Evolutionary conservation across 2,329 filamentous ascomycete genomes (phyloP), one percentile per base, ranked within the genome.

Genomic region (Colletotrichum graminicola): DNA sequence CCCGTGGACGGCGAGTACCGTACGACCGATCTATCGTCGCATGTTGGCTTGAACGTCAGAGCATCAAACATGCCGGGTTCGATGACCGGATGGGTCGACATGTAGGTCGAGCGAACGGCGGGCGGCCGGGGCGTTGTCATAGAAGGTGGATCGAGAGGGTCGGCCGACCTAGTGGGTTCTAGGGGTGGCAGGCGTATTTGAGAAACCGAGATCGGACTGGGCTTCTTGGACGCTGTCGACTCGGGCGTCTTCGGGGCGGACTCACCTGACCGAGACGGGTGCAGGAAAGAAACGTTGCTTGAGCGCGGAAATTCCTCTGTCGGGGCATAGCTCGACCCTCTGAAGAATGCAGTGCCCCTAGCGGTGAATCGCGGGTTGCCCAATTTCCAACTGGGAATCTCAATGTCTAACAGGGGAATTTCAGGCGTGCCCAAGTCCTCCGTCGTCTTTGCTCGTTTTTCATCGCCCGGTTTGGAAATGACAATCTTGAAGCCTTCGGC

Each of bases 351-450:
- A 3, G 92, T 94, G 14, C 94, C 94, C 75, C 88, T 88, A 64
- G 89, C 83, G 74, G 92, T 95, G 80, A 97, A 97, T 70, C 90
- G 89, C 23, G 94, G 94, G 1, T 92, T 93, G 16, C 94, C 95
- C 68, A 98, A 84, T 74, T 91, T 91, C 86, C 95, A 97, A 67
- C 93, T 92, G 45, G 95, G 94, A 62, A 97, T 97, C 29, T 90
- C 86, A 54, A 95, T 88, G 75, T 94, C 89, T 62, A 97, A 84
- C 45, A 90, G 82, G 16, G 89, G 90, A 49, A 84, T 80, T 51
- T 79, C 77, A 23, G 80, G 75, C 16, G 78, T 74, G 75, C 85
- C 82, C 54, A 87, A 71, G 75, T 89, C 88, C 77, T 92, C 90
- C 73, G 89, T 86, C 6, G 90, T 92, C 77, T 87, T 92, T 34